These are phyloP conservation scores for Trypanosoma boissoni DNA, from an alignment of 208 protist genomes.

Conservation along the genomic window DNA sequence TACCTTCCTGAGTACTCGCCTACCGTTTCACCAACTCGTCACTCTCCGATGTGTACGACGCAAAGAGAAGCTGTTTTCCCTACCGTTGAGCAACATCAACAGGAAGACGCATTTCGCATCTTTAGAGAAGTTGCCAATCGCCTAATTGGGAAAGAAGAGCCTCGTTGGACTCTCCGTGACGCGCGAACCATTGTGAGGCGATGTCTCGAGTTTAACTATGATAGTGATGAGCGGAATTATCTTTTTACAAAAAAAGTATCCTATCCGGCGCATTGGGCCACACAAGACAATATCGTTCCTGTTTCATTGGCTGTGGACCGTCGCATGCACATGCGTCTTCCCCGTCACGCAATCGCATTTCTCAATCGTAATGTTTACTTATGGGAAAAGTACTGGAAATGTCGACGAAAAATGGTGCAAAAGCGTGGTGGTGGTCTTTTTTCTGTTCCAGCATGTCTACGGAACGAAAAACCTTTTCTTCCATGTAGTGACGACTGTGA, in stretches of 20 bases:
- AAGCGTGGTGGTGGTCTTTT: slow-evolving; percentile 30
- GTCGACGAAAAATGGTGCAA: slow-evolving; percentile 39
- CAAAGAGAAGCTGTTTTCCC: not conserved
- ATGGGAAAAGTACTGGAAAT: slow-evolving; percentile 67
- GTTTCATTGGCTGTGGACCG: slow-evolving; percentile 35
- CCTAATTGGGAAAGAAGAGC: slow-evolving; percentile 56
- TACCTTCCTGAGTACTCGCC: slow-evolving; percentile 19
- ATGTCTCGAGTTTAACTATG: slow-evolving; percentile 37
- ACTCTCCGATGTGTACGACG: not conserved
- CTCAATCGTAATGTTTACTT: slow-evolving; percentile 56
- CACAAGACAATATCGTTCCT: slow-evolving; percentile 22
- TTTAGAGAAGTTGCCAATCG: slow-evolving; percentile 55
- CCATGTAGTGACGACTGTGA: slow-evolving; percentile 66
- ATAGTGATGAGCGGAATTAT: slow-evolving; percentile 35
- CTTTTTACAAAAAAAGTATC: slow-evolving; percentile 45
- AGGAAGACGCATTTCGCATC: slow-evolving; percentile 36
- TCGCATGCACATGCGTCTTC: slow-evolving; percentile 24
- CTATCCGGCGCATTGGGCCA: slow-evolving; percentile 45
- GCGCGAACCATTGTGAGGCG: slow-evolving; percentile 57
- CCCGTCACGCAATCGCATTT: slow-evolving; percentile 22
- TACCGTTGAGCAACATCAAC: not conserved
- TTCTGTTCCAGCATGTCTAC: slow-evolving; percentile 31
- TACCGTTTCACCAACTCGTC: not conserved
- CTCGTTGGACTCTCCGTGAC: slow-evolving; percentile 50
- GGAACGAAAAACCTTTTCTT: slow-evolving; percentile 22